A percentile compares a stretch with the other conserved stretches of the same genome.
Evolutionary conservation across 2,329 filamentous ascomycete species (phyloP).

Genomic region (Nothopassalora personata): DNA sequence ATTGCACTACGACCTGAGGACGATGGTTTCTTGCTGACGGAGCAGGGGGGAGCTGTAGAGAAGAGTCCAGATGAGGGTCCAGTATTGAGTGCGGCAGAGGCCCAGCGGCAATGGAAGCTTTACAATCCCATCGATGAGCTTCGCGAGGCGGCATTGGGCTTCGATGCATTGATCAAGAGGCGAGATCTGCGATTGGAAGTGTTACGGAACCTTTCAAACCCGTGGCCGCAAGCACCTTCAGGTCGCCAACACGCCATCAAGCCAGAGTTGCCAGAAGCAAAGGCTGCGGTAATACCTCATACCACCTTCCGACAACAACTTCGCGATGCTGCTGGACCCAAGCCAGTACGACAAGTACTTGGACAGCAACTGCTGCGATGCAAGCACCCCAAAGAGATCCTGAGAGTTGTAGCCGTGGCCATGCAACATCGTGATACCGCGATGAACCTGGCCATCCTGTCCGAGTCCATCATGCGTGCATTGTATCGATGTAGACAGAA

Average conservation of each 20-base stretch:
- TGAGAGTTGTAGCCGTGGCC: conserved; percentile 29
- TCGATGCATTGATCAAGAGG: conserved; percentile 22
- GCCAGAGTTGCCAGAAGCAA: conserved; percentile 13
- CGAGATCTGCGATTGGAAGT: conserved; percentile 20
- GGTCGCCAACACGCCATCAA: conserved; percentile 2
- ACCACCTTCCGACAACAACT: conserved; percentile 22
- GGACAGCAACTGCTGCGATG: conserved; percentile 29
- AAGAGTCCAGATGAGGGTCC: not conserved
- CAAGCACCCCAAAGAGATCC: conserved; percentile 26
- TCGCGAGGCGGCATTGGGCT: conserved; percentile 12
- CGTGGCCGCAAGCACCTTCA: conserved; percentile 17
- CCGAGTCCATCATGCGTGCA: conserved; percentile 28
- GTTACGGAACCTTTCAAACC: conserved; percentile 25
- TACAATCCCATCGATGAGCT: conserved; percentile 7
- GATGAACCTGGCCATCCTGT: conserved; percentile 19
- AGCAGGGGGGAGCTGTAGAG: not conserved
- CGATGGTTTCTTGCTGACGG: conserved; percentile 15
- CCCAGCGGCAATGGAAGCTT: conserved; percentile 3
- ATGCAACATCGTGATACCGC: conserved; percentile 22
- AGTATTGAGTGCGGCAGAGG: conserved; percentile 3
- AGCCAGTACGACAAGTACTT: conserved; percentile 22
- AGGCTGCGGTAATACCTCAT: conserved; percentile 21
- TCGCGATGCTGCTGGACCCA: conserved; percentile 14
- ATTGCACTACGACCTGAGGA: conserved; percentile 12
- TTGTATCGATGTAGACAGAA: conserved; percentile 31